Evolutionary conservation across 139 green algal genomes (phyloP).

Genomic region (Chlamydomonas incerta): DNA sequence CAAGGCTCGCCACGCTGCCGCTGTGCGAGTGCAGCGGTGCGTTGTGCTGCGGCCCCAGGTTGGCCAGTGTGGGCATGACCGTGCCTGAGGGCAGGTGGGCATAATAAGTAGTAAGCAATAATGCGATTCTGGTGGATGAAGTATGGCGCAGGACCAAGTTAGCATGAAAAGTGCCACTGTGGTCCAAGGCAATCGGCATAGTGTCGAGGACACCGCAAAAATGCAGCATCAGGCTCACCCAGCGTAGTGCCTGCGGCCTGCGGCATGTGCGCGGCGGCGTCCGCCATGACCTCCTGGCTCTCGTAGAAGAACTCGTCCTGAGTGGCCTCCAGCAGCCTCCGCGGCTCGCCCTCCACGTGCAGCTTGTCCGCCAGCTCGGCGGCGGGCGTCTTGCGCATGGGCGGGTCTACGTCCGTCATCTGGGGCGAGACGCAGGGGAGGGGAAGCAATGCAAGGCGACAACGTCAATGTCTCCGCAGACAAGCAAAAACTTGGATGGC

Average conservation of each 20-base stretch:
- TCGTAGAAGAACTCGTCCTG: constrained; percentile 64
- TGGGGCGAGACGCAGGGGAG: not conserved
- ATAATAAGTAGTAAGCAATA: no score
- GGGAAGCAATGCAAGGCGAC: not conserved
- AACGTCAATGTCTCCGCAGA: no score
- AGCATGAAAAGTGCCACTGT: no score
- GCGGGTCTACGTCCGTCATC: constrained; percentile 69
- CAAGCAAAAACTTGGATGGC: no score
- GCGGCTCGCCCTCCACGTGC: constrained; percentile 37
- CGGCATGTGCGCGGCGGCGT: constrained; percentile 51
- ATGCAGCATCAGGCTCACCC: not conserved
- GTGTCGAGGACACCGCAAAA: no score
- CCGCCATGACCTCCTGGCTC: constrained; percentile 61
- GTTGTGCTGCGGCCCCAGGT: constrained; percentile 45
- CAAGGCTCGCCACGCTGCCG: not conserved
- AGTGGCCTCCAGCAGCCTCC: constrained; percentile 45
- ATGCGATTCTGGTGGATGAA: no score
- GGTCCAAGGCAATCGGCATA: no score
- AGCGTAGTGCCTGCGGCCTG: constrained; percentile 21
- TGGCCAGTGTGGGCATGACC: constrained; percentile 54
- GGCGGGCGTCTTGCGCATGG: constrained; percentile 49
- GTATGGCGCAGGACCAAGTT: no score
- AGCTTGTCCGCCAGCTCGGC: constrained; percentile 59
- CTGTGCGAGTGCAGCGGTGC: constrained; percentile 20
- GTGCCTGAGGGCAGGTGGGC: constrained; percentile 5